A percentile compares a stretch with the other conserved stretches of the same genome.
These are phyloP conservation scores for Salix caprea DNA, from an alignment of 345 rosid species.

Conservation along the genomic window DNA sequence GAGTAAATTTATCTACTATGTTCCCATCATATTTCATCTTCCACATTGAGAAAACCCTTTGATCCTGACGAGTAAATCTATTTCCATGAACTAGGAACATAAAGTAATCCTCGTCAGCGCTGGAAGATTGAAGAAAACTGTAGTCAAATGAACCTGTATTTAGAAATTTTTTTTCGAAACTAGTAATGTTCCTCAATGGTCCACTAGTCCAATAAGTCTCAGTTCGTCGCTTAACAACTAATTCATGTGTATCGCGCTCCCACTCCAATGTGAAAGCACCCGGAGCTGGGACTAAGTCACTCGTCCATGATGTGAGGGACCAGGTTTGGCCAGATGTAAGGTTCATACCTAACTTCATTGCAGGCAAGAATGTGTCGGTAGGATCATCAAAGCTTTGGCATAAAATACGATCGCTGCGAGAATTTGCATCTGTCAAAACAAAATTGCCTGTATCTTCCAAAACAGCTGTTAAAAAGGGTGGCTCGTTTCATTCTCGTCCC, in stretches of 20 bases:
- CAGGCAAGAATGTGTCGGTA: not conserved
- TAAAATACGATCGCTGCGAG: not conserved
- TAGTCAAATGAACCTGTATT: accelerated
- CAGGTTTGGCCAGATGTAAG: not conserved
- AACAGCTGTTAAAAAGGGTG: not conserved
- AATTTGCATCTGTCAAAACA: not conserved
- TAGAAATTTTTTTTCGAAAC: too few species aligned
- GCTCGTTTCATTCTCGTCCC: not conserved
- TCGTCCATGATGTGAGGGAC: not conserved
- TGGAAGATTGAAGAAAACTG: not conserved
- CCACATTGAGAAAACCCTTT: not conserved
- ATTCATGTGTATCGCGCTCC: not conserved
- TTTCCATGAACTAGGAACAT: not conserved
- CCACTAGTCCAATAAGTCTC: not conserved
- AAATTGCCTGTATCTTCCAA: not conserved
- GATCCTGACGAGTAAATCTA: too few species aligned
- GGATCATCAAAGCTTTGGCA: not conserved
- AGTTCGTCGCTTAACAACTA: not conserved
- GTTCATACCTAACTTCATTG: not conserved
- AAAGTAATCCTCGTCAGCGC: not conserved
- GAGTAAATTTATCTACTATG: too few species aligned
- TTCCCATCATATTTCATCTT: too few species aligned
- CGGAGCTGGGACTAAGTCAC: not conserved
- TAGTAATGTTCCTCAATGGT: not conserved
- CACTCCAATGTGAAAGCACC: not conserved